Conservation (phyloP, 352 stramenopile species). For the Globisporangium orthogonon region DNA sequence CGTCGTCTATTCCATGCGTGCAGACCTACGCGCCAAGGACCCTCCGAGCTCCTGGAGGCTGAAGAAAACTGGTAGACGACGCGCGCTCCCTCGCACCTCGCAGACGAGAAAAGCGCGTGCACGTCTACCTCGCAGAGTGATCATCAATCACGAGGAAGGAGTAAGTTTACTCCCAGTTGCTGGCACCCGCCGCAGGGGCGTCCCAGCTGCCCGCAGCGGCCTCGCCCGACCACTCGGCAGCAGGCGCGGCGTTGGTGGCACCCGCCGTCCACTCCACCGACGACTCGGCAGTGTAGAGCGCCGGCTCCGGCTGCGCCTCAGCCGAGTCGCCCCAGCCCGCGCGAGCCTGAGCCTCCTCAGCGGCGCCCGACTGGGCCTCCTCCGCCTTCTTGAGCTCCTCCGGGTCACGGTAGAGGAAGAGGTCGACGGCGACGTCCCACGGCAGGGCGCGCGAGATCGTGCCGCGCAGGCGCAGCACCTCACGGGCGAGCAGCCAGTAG, state of each 20-base stretch:
- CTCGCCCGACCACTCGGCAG: conserved; percentile 78
- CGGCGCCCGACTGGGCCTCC: conserved; percentile 91
- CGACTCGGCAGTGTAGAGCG: conserved; percentile 42
- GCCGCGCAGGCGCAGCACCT: conserved; percentile 97
- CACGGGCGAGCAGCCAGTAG: conserved; percentile 99
- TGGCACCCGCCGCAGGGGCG: conserved; percentile 31
- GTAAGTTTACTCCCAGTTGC: conserved; percentile 73
- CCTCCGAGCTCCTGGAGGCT: conserved; percentile 4
- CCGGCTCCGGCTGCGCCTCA: conserved; percentile 43
- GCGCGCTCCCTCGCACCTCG: background rate
- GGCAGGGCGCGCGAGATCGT: conserved; percentile 91
- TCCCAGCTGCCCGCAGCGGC: conserved; percentile 48
- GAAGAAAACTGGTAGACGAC: conserved; percentile 4
- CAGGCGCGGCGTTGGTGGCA: conserved; percentile 11
- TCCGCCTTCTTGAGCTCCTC: conserved; percentile 99
- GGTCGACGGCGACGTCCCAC: conserved; percentile 99
- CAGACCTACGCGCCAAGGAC: conserved; percentile 8
- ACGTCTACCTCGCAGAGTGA: conserved; percentile 10
- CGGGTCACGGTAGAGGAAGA: conserved; percentile 99
- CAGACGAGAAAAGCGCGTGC: conserved; percentile 4
- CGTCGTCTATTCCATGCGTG: conserved; percentile 90
- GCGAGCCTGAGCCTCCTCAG: conserved; percentile 57
- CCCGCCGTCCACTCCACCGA: conserved; percentile 64
- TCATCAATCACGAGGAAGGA: conserved; percentile 14
- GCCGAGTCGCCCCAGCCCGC: conserved; percentile 68